Evolutionary conservation across 345 rosid species (phyloP).

Genomic region (Citrus cavaleriei): DNA sequence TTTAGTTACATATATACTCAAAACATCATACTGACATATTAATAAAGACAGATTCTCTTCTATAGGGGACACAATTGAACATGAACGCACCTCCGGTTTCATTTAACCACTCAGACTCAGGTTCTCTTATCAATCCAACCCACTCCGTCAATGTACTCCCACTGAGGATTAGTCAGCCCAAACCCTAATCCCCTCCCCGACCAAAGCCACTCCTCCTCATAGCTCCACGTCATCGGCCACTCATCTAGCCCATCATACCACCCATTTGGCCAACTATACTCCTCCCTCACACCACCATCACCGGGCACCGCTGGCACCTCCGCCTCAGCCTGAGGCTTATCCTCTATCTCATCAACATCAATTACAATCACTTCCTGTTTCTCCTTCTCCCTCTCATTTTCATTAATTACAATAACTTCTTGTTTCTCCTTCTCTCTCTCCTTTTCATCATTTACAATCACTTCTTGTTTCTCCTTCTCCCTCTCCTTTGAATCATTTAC

Average conservation of each 20-base stretch:
- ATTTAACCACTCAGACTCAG: too few relatives aligned
- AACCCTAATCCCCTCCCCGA: background rate
- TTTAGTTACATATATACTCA: too few relatives aligned
- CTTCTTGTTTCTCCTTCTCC: background rate
- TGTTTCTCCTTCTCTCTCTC: background rate
- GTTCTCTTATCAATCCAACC: background rate
- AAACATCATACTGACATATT: too few relatives aligned
- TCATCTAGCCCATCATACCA: slow-evolving; percentile 4
- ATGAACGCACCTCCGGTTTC: too few relatives aligned
- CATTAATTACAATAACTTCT: background rate
- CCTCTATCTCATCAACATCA: background rate
- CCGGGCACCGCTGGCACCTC: background rate
- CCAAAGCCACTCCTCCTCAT: slow-evolving; percentile 12
- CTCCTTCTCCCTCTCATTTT: background rate
- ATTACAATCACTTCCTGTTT: background rate
- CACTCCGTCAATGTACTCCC: slow-evolving; percentile 3
- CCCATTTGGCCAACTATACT: too few relatives aligned
- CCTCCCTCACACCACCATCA: background rate
- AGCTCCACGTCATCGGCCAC: slow-evolving; percentile 17
- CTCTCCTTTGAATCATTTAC: background rate
- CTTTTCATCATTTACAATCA: too few relatives aligned
- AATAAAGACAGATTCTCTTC: too few relatives aligned
- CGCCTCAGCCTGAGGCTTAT: background rate
- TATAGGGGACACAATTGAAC: too few relatives aligned
- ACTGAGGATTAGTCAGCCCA: background rate